Evolutionary conservation across 306 rosid species (phyloP), one percentile per base, ranked within the genome.

Genomic region (Fragaria iinumae): DNA sequence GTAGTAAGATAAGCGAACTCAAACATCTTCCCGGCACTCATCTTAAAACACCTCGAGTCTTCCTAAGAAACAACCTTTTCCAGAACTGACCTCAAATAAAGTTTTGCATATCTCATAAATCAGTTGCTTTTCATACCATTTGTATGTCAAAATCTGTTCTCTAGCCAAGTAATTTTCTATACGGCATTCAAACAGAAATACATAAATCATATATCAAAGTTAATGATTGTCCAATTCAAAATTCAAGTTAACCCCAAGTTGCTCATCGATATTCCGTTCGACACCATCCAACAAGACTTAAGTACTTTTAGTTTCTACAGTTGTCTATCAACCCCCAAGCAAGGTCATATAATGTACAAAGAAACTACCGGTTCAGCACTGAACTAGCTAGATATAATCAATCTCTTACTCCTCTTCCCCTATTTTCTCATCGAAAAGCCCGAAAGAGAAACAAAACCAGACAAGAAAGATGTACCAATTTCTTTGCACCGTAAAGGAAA

Each of bases 401-500:
- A 16, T 45, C 13, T 2, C 4, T 57, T 16, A 34, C 11, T 74
- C 48, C 23, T 11, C 47, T 45, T 10, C 34, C 62, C 69, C 14
- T 48, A 38, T 52, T 71, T 76, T 34, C 69, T 13, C 49, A 34
- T 48, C 56, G 27, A 32, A 32, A 47, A 39, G 8, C 44, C 50
- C 27, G 60, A 49, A 64, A 29, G 3, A 47, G 76, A 62, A 9
- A 34, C 50, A 77, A 14, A 8, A 50, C 23, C 23, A 44, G 77
- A 45, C 8, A n/a, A 57, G 38, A 47, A 71, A 57, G 32, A 25
- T n/a, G 17, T 82, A 94, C 97, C 96, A 86, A 80, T 77, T 82
- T 89, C 9, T 88, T 86, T 39, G 91, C 81, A 13, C 89, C 93
- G 2, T 48, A 73, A 21, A 91, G 97, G 72, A 94, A 94, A 0